Evolutionary conservation across 345 rosid species (phyloP).

Genomic region (Hypericum perforatum): DNA sequence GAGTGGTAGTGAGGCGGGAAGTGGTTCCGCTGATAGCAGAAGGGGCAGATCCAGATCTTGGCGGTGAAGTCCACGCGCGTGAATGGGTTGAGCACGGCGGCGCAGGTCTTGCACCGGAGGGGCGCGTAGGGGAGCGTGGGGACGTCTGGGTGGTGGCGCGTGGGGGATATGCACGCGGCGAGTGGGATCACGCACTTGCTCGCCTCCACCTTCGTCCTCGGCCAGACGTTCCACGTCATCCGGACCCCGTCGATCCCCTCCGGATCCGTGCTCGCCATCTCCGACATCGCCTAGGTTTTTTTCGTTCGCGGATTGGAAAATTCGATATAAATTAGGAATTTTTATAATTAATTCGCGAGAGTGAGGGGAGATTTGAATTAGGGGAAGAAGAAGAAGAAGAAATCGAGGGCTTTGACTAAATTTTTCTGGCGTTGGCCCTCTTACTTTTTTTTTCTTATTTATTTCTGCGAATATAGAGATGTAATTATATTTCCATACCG

Average conservation of each 20-base stretch:
- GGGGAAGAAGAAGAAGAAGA: too few species aligned
- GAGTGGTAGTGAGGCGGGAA: slow-evolving; percentile 70
- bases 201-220: slow-evolving; percentile 95
- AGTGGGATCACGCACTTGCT: slow-evolving; percentile 98
- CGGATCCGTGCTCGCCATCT: slow-evolving; percentile 71
- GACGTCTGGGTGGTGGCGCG: slow-evolving; percentile 65
- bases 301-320: too few species aligned
- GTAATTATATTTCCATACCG: too few species aligned
- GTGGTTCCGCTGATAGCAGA: slow-evolving; percentile 70
- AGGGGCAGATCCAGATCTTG: slow-evolving; percentile 98
- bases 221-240: slow-evolving; percentile 98
- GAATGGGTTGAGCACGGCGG: slow-evolving; percentile 57
- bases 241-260: slow-evolving; percentile 94
- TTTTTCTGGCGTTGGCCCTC: too few species aligned
- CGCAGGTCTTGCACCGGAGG: slow-evolving; percentile 72
- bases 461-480: too few species aligned
- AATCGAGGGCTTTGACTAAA: too few species aligned
- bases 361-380: too few species aligned
- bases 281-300: slow-evolving; percentile 50
- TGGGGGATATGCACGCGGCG: slow-evolving; percentile 82
- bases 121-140: slow-evolving; percentile 82
- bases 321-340: too few species aligned
- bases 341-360: too few species aligned
- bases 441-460: too few species aligned
- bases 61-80: slow-evolving; percentile 72